Evolutionary conservation across 441 rosid species (phyloP), one percentile per base, ranked within the genome.

Genomic region (Capsella rubella): DNA sequence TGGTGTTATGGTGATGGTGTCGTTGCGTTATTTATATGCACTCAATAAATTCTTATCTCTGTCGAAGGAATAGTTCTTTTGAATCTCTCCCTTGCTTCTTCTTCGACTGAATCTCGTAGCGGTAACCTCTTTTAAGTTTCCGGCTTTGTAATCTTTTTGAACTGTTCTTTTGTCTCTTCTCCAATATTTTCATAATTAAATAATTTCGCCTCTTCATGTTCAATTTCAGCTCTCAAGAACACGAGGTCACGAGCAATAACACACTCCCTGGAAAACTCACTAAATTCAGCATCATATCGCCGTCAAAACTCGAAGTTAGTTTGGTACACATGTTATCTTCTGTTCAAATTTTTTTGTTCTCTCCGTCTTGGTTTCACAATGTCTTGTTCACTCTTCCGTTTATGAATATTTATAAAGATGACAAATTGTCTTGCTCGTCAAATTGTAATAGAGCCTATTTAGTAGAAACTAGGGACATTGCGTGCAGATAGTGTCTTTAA

Each of bases 181-280:
- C 72, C 45, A 49, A 18, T 37, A 28, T 65, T 16, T 27, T 12
- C 43, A n/a, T 64, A 64, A 39, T 64, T 64, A 6, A 53, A 35
- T 15, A 34, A 0, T 55, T 35, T 64, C 45, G 13, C 3, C 32
- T 64, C 51, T 16, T 46, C 29, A 58, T 27, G 60, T 66, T 57
- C 46, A 28, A 40, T 49, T 57, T 74, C 46, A 74, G 46, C 28
- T 49, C 28, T 49, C 60, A 74, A 57, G 60, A 37, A 73, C 43
- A 21, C 25, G 21, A 18, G 21, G 21, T 18, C 21, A 18, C 21
- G 25, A 21, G 25, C 25, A 21, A 21, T 21, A 21, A 21, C 25
- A 21, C 25, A 21, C 25, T 21, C 25, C 25, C 25, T 21, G 25
- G 51, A 15, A 21, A 62, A 53, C 47, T 62, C 16, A 42, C 56